A percentile compares a stretch with the other conserved stretches of the same genome.
These are phyloP conservation scores for Neurospora tetrasperma DNA, from an alignment of 495 filamentous ascomycete genomes.

Conservation along the genomic window DNA sequence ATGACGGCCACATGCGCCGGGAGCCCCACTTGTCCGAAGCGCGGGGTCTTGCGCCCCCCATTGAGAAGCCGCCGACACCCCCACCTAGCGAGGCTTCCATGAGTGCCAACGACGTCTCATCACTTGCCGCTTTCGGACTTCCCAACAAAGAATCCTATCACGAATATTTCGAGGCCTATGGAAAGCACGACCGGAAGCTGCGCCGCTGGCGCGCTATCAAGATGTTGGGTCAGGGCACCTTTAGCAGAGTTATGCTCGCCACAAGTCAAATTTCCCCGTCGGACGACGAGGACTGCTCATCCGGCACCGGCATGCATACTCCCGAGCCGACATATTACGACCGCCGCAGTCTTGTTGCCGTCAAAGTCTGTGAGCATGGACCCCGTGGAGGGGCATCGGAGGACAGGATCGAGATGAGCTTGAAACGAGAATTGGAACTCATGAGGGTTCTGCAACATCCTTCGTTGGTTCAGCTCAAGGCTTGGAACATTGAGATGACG, in stretches of 20 bases:
- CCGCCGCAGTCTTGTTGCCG: slow-evolving; percentile 63
- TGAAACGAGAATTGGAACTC: slow-evolving; percentile 92
- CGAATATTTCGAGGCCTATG: slow-evolving; percentile 55
- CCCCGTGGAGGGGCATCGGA: slow-evolving; percentile 83
- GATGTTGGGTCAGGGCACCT: slow-evolving; percentile 82
- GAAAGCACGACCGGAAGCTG: slow-evolving; percentile 43
- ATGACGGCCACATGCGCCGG: slow-evolving; percentile 53
- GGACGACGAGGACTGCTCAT: slow-evolving; percentile 32
- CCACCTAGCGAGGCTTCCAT: slow-evolving; percentile 50
- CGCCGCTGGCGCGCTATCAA: slow-evolving; percentile 67
- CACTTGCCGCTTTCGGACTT: slow-evolving; percentile 15
- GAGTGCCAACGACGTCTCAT: slow-evolving; percentile 34
- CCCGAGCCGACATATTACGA: slow-evolving; percentile 18
- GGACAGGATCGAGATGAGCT: slow-evolving; percentile 77
- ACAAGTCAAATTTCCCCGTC: slow-evolving; percentile 43
- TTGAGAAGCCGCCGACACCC: slow-evolving; percentile 61
- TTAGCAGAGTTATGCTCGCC: slow-evolving; percentile 85
- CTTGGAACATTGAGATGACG: slow-evolving; percentile 70
- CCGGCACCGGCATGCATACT: slow-evolving; percentile 5
- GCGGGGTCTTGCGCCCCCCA: slow-evolving; percentile 51
- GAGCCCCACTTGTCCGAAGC: slow-evolving; percentile 72
- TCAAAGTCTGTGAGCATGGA: slow-evolving; percentile 92
- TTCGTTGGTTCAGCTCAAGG: slow-evolving; percentile 79
- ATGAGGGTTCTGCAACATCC: slow-evolving; percentile 80
- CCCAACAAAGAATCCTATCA: slow-evolving; percentile 28